These are phyloP conservation scores for Cercophora samala DNA, from an alignment of 495 filamentous ascomycete species.

Conservation along the genomic window DNA sequence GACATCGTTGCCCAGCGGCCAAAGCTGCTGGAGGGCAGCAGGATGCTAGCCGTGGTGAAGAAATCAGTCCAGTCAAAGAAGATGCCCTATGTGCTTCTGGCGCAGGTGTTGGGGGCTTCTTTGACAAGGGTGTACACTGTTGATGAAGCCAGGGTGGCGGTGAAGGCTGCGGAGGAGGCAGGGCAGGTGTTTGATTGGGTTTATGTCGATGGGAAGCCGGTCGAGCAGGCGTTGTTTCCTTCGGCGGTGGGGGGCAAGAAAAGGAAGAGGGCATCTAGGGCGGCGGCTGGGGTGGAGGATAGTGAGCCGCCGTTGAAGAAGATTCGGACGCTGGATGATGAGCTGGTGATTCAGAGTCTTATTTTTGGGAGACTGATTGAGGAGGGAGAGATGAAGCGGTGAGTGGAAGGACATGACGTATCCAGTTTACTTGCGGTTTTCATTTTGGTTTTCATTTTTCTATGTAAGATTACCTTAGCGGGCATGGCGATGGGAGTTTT, in stretches of 20 bases:
- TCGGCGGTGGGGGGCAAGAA: constrained; percentile 31
- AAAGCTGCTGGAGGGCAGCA: constrained; percentile 61
- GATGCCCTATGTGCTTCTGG: constrained; percentile 63
- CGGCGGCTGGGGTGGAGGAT: constrained; percentile 12
- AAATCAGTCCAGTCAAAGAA: constrained; percentile 59
- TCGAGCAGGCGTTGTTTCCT: constrained; percentile 29
- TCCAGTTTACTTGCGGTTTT: background rate
- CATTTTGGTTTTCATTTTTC: background rate
- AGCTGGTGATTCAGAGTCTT: constrained; percentile 88
- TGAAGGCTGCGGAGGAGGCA: constrained; percentile 51
- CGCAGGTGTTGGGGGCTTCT: constrained; percentile 70
- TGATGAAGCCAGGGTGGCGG: constrained; percentile 55
- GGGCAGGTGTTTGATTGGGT: constrained; percentile 69
- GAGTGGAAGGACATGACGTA: background rate
- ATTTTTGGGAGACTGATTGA: constrained; percentile 79
- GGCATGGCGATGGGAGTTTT: background rate
- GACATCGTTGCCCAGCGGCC: constrained; percentile 56
- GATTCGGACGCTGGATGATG: constrained; percentile 68
- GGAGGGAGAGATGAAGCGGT: constrained; percentile 48
- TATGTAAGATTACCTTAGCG: background rate
- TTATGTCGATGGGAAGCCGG: constrained; percentile 61
- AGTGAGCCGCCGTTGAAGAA: constrained; percentile 40
- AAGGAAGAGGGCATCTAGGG: constrained; percentile 42
- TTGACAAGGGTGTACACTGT: constrained; percentile 63
- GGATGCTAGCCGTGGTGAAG: constrained; percentile 72